These are phyloP conservation scores for Platanus orientalis DNA, from an alignment of 164 flowering plant species.

Conservation along the genomic window DNA sequence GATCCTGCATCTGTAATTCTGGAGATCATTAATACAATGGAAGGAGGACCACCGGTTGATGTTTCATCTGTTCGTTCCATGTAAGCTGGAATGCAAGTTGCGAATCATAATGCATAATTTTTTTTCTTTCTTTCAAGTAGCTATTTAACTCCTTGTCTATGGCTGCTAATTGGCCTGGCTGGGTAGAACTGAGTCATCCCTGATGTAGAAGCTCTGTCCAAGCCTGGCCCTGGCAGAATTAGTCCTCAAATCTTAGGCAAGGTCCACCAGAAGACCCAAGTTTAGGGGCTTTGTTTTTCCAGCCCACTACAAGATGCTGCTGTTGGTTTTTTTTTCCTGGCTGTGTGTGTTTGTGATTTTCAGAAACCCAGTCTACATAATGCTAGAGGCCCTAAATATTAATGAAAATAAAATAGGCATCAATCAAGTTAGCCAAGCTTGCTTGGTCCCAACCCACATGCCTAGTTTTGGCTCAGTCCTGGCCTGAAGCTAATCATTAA, in stretches of 20 bases:
- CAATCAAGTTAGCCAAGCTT: too few species aligned
- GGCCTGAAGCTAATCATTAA: too few species aligned
- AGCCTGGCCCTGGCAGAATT: background rate
- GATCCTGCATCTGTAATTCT: slow-evolving; percentile 65
- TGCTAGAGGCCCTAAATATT: too few species aligned
- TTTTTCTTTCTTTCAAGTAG: background rate
- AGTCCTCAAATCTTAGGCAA: too few species aligned
- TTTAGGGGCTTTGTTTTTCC: background rate
- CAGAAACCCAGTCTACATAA: too few species aligned
- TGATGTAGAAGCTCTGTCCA: background rate
- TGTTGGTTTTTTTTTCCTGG: too few species aligned
- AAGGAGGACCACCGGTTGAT: slow-evolving; percentile 97
- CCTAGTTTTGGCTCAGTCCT: too few species aligned
- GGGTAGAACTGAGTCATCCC: background rate
- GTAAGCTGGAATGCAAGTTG: slow-evolving; percentile 39
- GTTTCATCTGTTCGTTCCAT: slow-evolving; percentile 88
- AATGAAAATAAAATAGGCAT: too few species aligned
- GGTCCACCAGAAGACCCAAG: background rate
- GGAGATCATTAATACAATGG: slow-evolving; percentile 87
- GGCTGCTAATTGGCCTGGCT: background rate
- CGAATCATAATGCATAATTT: background rate
- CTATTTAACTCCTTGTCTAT: background rate
- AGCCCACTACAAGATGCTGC: too few species aligned
- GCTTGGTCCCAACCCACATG: too few species aligned
- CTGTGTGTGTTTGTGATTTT: too few species aligned